Evolutionary conservation across 2,329 filamentous ascomycete species (phyloP), one percentile per base, ranked within the genome.

Genomic region (Monosporascus ibericus): DNA sequence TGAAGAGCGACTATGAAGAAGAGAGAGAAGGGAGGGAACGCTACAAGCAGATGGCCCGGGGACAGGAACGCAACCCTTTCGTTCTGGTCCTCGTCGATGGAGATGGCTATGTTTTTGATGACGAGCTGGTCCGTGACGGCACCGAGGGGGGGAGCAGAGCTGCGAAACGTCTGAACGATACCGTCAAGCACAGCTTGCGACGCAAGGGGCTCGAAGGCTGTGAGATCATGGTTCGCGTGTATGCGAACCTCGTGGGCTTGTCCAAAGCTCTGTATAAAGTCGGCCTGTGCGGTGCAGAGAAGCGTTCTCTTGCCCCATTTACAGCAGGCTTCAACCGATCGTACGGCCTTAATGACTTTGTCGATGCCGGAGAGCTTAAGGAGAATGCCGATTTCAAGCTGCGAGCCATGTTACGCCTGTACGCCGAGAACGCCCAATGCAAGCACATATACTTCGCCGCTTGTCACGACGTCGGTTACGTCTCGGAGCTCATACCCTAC

Each of bases 391-490:
- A 80, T 58, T 79, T 78, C 61, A 86, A 86, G 63, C 73, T 86
- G 50, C 74, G 80, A 61, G 80, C 63, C 44, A 53, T 68, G 52
- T 62, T 74, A 9, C 69, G 72, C 5, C 69, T 84, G 1, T 83
- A 81, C 55, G 75, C 73, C 36, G 77, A 83, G 46, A 81, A 80
- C 58, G 68, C 73, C 3, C 79, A 84, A 60, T 87, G 84, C 69
- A 81, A 80, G 58, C 82, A 85, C 62, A 82, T 87, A 37, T 81
- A 80, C 60, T 81, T 84, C 52, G 84, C 81, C 5, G 81, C 77
- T 39, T 86, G 82, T 59, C 81, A 85, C 58, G 80, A 86, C 58
- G 72, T 72, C 24, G 76, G 77, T 48, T 84, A 85, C 61, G 67
- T 83, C 46, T 75, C 78, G 7, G 73, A 83, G 47, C 68, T 86